Percentiles rank a stretch among this genome's conserved stretches.
Evolutionary conservation across 768 basidiomycete species (phyloP).

Genomic region (Termitomyces sp.): DNA sequence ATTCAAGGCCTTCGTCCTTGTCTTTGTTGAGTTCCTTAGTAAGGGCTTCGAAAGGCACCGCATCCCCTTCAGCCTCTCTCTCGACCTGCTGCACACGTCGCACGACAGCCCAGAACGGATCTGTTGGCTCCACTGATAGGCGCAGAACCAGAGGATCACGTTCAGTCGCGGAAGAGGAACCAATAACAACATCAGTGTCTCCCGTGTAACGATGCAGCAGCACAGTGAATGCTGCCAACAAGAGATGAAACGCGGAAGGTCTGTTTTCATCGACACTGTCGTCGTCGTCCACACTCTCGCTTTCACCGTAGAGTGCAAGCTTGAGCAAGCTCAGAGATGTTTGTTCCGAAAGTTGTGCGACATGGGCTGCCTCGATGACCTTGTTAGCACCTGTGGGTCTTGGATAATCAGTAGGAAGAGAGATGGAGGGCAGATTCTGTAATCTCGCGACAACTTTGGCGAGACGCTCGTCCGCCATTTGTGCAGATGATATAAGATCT

Average conservation of each 20-base stretch:
- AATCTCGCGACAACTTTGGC: constrained; percentile 59
- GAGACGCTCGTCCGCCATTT: constrained; percentile 44
- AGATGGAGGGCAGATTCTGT: constrained; percentile 81
- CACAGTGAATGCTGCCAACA: constrained; percentile 88
- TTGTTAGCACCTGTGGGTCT: constrained; percentile 68
- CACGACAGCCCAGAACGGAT: constrained; percentile 88
- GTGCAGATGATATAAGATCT: background rate
- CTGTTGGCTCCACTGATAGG: constrained; percentile 74
- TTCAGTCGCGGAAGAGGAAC: constrained; percentile 73
- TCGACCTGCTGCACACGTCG: constrained; percentile 82
- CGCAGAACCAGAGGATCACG: constrained; percentile 82
- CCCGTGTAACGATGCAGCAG: constrained; percentile 93
- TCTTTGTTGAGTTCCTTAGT: constrained; percentile 61
- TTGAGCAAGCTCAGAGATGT: constrained; percentile 78
- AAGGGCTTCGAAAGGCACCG: constrained; percentile 75
- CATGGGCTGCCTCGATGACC: constrained; percentile 80
- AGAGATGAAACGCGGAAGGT: constrained; percentile 86
- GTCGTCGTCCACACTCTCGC: constrained; percentile 46
- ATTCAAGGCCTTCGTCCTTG: constrained; percentile 55
- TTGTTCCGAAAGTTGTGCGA: constrained; percentile 65
- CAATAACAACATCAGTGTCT: constrained; percentile 90
- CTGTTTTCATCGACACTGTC: constrained; percentile 31
- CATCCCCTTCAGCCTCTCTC: constrained; percentile 75
- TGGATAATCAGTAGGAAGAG: constrained; percentile 94
- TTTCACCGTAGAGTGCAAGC: constrained; percentile 70